These are phyloP conservation scores for Chlorella sp. DNA, from an alignment of 139 green algal genomes.

Conservation along the genomic window DNA sequence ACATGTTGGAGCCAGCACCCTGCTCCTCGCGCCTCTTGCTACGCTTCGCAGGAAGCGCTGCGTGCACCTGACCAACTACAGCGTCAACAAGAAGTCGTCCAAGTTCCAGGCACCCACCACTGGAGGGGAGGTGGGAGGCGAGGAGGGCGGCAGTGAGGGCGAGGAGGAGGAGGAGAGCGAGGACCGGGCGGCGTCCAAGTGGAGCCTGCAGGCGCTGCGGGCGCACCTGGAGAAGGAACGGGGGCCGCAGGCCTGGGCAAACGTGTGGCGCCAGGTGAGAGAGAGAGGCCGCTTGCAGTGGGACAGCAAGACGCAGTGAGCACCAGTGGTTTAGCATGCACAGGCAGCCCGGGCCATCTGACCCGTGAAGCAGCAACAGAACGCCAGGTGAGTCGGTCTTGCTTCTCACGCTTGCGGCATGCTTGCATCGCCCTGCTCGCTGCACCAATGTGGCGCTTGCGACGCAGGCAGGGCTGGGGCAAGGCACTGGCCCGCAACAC, in stretches of 20 bases:
- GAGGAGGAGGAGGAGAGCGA: slow-evolving; percentile 15
- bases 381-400: too few relatives aligned
- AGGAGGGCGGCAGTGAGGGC: slow-evolving; percentile 5
- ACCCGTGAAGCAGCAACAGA: not conserved
- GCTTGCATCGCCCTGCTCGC: too few relatives aligned
- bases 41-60: slow-evolving; percentile 38
- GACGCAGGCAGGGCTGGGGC: too few relatives aligned
- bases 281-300: not conserved
- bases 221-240: slow-evolving; percentile 34
- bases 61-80: slow-evolving; percentile 75
- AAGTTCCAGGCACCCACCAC: slow-evolving; percentile 11
- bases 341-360: not conserved
- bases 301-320: too few relatives aligned
- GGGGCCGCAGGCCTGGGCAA: slow-evolving; percentile 8
- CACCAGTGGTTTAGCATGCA: too few relatives aligned
- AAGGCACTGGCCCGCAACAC: too few relatives aligned
- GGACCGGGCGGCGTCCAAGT: slow-evolving; percentile 39
- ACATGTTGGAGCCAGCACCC: too few relatives aligned
- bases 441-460: too few relatives aligned
- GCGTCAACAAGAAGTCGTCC: slow-evolving; percentile 50
- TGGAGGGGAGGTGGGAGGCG: not conserved
- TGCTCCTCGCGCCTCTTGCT: too few relatives aligned
- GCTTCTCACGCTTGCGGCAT: too few relatives aligned
- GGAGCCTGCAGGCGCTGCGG: slow-evolving; percentile 34
- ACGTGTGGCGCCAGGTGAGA: slow-evolving; percentile 19